phyloP scores from a whole-genome alignment of 179 eudicot species.

The Beta corolliflora region DNA sequence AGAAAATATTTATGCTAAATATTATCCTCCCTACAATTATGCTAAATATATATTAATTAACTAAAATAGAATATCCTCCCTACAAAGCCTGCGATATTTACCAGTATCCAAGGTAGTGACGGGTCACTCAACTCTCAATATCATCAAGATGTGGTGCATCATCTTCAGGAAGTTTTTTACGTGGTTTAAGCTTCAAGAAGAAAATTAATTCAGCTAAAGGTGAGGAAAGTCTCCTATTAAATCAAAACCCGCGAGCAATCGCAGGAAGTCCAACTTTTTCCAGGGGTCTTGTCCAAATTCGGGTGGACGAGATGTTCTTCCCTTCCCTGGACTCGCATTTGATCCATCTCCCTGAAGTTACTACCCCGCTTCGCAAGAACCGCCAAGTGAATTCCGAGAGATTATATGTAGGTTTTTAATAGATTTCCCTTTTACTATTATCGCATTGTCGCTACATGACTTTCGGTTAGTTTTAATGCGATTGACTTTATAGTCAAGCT shows the following conservation, averaged over 20 bases:
- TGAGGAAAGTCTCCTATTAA: conserved; percentile 70
- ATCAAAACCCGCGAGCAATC: conserved; percentile 41
- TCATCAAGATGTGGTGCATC: conserved; percentile 43
- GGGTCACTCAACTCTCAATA: conserved; percentile 47
- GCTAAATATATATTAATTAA: too few relatives aligned
- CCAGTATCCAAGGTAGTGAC: conserved; percentile 51
- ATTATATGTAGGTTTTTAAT: conserved; percentile 43
- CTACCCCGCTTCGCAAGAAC: conserved; percentile 76
- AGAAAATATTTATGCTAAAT: too few relatives aligned
- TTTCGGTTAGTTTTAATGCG: background rate
- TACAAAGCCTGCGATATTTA: conserved; percentile 47
- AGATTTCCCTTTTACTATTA: background rate
- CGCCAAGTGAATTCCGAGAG: conserved; percentile 49
- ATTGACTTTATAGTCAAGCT: background rate
- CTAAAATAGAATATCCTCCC: too few relatives aligned
- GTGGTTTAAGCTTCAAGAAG: conserved; percentile 77
- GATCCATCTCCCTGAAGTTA: conserved; percentile 55
- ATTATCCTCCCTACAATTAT: too few relatives aligned
- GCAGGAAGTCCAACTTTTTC: conserved; percentile 53
- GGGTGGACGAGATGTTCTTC: conserved; percentile 71
- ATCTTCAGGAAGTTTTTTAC: conserved; percentile 53
- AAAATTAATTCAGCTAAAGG: conserved; percentile 43
- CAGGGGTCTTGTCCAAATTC: conserved; percentile 34
- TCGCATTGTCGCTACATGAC: background rate
- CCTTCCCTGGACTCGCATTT: conserved; percentile 76